Base-by-base conservation (phyloP, 225 moss, liverwort and hornwort genomes). In the Sphagnum tenellum region DNA sequence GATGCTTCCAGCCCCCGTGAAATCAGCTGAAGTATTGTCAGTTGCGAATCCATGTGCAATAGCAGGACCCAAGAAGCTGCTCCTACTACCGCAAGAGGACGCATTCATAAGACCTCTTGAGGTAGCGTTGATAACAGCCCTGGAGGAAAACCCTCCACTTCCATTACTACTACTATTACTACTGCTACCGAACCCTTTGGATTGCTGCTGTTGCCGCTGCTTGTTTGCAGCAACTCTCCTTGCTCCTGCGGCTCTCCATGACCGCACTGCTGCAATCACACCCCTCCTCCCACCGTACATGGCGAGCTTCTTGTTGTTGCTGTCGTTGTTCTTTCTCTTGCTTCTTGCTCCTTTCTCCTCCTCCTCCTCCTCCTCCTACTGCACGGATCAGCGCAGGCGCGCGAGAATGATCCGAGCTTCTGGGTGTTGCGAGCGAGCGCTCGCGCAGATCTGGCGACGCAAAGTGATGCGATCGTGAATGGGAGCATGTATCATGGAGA, bases 201-300 rank as follows among this genome's bases (percentile, higher is more conserved):
- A 49, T 44, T 60, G 60, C n/a, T 56, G 4, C 11, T 29, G 29
- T 29, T 29, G 29, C 29, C 12, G 56, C 3, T 44, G 63, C 12
- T 69, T 50, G 64, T 79, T 71, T 47, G 82, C 69, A 4, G 82
- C 60, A 29, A 29, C 29, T 29, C 29, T 29, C 49, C 89, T 79
- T 49, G 86, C 78, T 9, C 73, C 71, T 29, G 29, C 29, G 29
- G 29, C 29, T 29, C 29, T 29, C 70, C 86, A 84, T 63, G 82
- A 81, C 83, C 85, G 89, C 79, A 89, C 62, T 55, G 76, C 90
- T 69, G 81, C 85, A 74, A 83, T 77, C 87, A 90, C 72, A 70
- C 87, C 90, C 83, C 76, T 85, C 45, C 90, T 81, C 55, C 70
- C 82, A 29, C 29, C 29, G 72, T 85, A 87, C 94, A 94, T 94